Conservation (phyloP, 2,329 filamentous ascomycete genomes). For the Byssothecium circinans region DNA sequence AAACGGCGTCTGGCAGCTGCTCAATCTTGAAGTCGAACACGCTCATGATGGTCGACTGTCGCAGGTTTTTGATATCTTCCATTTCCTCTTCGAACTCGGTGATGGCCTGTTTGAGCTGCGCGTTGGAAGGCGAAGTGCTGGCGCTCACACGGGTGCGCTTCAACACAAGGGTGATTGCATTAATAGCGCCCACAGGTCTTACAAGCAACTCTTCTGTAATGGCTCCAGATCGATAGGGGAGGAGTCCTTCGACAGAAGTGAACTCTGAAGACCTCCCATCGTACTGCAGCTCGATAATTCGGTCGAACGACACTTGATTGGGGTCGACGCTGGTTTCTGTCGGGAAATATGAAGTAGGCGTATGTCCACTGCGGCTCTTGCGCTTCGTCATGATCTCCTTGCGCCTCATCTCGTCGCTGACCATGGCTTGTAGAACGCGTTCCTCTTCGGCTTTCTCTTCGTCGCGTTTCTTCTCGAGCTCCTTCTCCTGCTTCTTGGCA, state of each 20-base stretch:
- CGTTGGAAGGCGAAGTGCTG: conserved; percentile 63
- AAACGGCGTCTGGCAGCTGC: conserved; percentile 53
- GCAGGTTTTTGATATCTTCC: conserved; percentile 71
- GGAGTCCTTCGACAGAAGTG: conserved; percentile 67
- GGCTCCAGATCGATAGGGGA: conserved; percentile 65
- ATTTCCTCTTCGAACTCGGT: conserved; percentile 76
- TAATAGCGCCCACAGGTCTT: conserved; percentile 61
- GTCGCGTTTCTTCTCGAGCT: conserved; percentile 44
- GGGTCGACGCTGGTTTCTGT: conserved; percentile 29
- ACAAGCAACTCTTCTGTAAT: conserved; percentile 72
- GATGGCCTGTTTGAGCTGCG: conserved; percentile 73
- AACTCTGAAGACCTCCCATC: conserved; percentile 65
- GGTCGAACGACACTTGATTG: conserved; percentile 64
- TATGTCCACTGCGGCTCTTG: conserved; percentile 50
- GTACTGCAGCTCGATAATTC: conserved; percentile 65
- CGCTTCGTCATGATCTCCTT: conserved; percentile 61
- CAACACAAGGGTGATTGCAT: conserved; percentile 62
- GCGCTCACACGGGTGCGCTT: conserved; percentile 47
- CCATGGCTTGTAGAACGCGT: conserved; percentile 67
- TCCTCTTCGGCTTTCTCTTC: conserved; percentile 67
- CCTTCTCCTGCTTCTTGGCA: conserved; percentile 51
- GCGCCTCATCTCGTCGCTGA: conserved; percentile 72
- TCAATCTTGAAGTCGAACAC: conserved; percentile 80
- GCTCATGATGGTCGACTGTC: conserved; percentile 75
- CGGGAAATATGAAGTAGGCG: conserved; percentile 43